Evolutionary conservation across 2,329 filamentous ascomycete species (phyloP).

Genomic region (Microcyclospora tardicrescens): DNA sequence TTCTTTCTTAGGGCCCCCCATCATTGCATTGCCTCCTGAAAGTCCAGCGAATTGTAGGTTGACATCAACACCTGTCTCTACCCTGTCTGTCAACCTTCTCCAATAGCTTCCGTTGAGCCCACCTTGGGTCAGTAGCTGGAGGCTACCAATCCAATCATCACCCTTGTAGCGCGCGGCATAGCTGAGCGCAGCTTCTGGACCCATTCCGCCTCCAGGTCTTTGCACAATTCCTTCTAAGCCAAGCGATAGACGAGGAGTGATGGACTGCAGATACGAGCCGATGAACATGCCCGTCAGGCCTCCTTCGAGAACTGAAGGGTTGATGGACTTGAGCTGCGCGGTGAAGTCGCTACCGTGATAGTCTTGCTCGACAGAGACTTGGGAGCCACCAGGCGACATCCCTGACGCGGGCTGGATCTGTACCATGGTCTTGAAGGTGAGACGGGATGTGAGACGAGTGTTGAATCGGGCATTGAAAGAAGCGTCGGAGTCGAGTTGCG

Average conservation of each 20-base stretch:
- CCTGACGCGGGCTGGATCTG: slow-evolving; percentile 54
- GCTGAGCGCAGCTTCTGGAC: slow-evolving; percentile 80
- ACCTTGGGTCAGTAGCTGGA: slow-evolving; percentile 78
- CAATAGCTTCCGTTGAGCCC: slow-evolving; percentile 87
- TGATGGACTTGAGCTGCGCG: slow-evolving; percentile 82
- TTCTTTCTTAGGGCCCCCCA: slow-evolving; percentile 64
- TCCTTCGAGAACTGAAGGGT: slow-evolving; percentile 87
- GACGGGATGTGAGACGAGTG: slow-evolving; percentile 68
- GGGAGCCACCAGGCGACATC: slow-evolving; percentile 53
- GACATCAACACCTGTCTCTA: slow-evolving; percentile 91
- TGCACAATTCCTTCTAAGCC: slow-evolving; percentile 93
- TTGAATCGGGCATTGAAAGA: slow-evolving; percentile 82
- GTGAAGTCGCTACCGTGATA: slow-evolving; percentile 90
- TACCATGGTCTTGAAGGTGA: slow-evolving; percentile 77
- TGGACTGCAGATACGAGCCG: slow-evolving; percentile 84
- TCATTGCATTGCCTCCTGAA: slow-evolving; percentile 49
- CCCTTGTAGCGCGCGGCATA: slow-evolving; percentile 89
- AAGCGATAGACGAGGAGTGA: slow-evolving; percentile 75
- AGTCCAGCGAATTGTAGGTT: slow-evolving; percentile 66
- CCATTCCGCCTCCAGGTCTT: slow-evolving; percentile 66
- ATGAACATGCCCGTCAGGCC: slow-evolving; percentile 91
- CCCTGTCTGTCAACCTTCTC: slow-evolving; percentile 82
- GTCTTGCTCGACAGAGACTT: slow-evolving; percentile 90
- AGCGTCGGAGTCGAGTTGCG: slow-evolving; percentile 85
- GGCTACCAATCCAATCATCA: slow-evolving; percentile 82